These are phyloP conservation scores for Pichia phayaonensis DNA, from an alignment of 805 yeast genomes.

Conservation along the genomic window DNA sequence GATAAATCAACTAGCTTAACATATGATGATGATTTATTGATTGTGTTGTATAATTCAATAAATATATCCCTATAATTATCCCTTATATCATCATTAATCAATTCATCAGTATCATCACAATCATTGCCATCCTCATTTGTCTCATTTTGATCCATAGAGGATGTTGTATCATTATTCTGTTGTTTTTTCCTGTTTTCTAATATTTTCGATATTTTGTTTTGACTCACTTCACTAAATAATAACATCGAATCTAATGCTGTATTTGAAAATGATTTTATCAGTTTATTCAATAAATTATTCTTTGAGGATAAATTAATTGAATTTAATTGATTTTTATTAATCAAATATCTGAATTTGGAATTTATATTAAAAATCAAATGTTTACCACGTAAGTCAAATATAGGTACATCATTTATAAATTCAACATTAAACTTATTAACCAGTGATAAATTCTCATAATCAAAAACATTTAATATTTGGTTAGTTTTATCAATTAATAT, in stretches of 20 bases:
- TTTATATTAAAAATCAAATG: constrained; percentile 36
- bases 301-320: constrained; percentile 40
- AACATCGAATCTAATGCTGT: constrained; percentile 38
- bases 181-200: constrained; percentile 12
- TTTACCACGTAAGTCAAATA: constrained; percentile 41
- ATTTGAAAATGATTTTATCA: constrained; percentile 41
- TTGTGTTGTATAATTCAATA: constrained; percentile 22
- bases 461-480: constrained; percentile 14
- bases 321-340: constrained; percentile 27
- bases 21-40: constrained; percentile 25
- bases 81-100: constrained; percentile 11
- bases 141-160: neutral
- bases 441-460: neutral
- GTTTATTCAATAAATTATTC: constrained; percentile 40
- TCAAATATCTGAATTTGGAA: neutral
- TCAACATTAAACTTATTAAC: constrained; percentile 11
- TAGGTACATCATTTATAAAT: constrained; percentile 30
- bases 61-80: constrained; percentile 22
- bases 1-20: constrained; percentile 42
- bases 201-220: constrained; percentile 35
- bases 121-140: neutral
- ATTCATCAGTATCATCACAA: neutral
- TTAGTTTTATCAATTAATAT: constrained; percentile 13
- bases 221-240: constrained; percentile 40
- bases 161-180: neutral